Conservation (phyloP, 1,139 yeast genomes). For the Nakaseomyces glabratus region DNA sequence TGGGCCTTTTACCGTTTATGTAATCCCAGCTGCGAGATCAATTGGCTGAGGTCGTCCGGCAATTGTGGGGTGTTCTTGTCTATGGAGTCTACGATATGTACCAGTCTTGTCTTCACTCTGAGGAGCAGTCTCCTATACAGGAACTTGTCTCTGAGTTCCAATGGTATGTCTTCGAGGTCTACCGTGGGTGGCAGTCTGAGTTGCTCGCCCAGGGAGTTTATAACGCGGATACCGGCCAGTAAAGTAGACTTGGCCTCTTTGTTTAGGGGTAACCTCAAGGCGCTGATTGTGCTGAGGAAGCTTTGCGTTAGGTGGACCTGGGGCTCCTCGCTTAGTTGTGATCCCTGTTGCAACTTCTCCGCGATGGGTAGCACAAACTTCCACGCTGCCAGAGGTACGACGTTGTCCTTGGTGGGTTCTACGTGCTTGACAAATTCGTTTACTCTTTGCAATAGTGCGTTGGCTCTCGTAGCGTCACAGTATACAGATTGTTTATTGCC, state of each 20-base stretch:
- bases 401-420: not conserved
- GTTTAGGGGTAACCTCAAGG: not conserved
- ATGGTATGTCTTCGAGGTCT: constrained; percentile 1
- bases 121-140: constrained; percentile 16
- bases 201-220: constrained; percentile 13
- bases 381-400: constrained; percentile 4
- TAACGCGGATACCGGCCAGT: constrained; percentile 22
- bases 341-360: constrained; percentile 7
- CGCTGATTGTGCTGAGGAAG: too few species aligned
- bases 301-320: too few species aligned
- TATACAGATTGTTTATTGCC: constrained; percentile 3
- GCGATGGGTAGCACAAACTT: constrained; percentile 11
- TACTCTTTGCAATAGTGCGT: not conserved
- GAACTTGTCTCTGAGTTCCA: constrained; percentile 12
- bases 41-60: not conserved
- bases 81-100: not conserved
- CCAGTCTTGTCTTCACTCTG: constrained; percentile 14
- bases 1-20: too few species aligned
- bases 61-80: not conserved
- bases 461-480: not conserved
- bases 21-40: constrained; percentile 1
- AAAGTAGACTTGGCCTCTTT: constrained; percentile 5
- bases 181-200: constrained; percentile 12
- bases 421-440: not conserved
- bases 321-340: constrained; percentile 1